These are phyloP conservation scores for Triticum turgidum DNA, from an alignment of 176 grass and related monocot species.

Conservation along the genomic window DNA sequence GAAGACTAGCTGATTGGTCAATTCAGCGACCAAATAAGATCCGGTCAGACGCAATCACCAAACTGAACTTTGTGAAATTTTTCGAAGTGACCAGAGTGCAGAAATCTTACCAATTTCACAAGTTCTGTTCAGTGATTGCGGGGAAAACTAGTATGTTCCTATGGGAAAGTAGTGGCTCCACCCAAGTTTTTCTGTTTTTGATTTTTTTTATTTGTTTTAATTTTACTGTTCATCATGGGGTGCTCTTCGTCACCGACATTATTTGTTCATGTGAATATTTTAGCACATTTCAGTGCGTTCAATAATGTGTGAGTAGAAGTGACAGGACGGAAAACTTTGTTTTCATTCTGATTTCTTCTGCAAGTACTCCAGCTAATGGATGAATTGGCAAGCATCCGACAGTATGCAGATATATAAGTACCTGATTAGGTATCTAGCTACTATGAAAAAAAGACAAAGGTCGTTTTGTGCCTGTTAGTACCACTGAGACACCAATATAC, in stretches of 20 bases:
- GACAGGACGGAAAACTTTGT: not conserved
- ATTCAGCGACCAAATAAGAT: not conserved
- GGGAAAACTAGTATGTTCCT: too few relatives aligned
- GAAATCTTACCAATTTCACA: too few relatives aligned
- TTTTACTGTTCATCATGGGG: too few relatives aligned
- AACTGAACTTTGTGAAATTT: too few relatives aligned
- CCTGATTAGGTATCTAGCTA: constrained; percentile 18
- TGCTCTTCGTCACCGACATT: not conserved
- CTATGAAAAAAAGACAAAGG: too few relatives aligned
- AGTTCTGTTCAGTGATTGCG: too few relatives aligned
- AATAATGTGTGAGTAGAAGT: constrained; percentile 18
- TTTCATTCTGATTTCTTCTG: constrained; percentile 23
- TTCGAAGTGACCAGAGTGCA: too few relatives aligned
- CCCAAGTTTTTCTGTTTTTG: too few relatives aligned
- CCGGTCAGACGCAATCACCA: not conserved
- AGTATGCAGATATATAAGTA: constrained; percentile 22
- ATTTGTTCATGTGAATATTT: not conserved
- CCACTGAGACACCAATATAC: not conserved
- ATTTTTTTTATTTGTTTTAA: too few relatives aligned
- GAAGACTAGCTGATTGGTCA: constrained; percentile 12
- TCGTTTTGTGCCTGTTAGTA: too few relatives aligned
- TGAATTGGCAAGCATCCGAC: constrained; percentile 42
- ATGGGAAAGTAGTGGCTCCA: not conserved
- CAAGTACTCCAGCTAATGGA: constrained; percentile 38
- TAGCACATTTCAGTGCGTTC: not conserved